phyloP scores from a whole-genome alignment of 2,329 filamentous ascomycete species.

The Cadophora luteo-olivacea region DNA sequence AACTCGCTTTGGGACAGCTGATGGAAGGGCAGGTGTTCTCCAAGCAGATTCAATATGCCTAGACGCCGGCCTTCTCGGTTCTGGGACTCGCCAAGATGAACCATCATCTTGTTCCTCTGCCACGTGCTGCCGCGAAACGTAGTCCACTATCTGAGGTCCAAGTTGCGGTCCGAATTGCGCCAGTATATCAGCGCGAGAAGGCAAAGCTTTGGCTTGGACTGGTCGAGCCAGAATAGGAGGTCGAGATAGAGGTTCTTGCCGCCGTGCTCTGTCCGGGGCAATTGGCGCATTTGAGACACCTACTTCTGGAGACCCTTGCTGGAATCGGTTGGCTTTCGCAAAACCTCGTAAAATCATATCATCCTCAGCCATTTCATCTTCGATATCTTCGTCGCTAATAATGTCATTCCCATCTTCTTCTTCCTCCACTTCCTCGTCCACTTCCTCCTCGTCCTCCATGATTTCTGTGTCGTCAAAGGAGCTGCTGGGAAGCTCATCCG shows the following conservation, averaged over 20 bases:
- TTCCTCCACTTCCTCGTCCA: slow-evolving; percentile 17
- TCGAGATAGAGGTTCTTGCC: slow-evolving; percentile 8
- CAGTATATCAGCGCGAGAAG: slow-evolving; percentile 40
- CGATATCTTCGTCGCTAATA: slow-evolving; percentile 40
- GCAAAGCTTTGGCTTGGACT: slow-evolving; percentile 25
- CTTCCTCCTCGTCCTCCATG: slow-evolving; percentile 41
- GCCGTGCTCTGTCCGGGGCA: slow-evolving; percentile 3
- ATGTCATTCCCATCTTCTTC: slow-evolving; percentile 31
- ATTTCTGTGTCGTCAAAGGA: slow-evolving; percentile 37
- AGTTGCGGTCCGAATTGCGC: slow-evolving; percentile 42
- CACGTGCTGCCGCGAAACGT: slow-evolving; percentile 37
- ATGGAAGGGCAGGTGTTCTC: slow-evolving; percentile 35
- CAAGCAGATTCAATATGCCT: slow-evolving; percentile 41
- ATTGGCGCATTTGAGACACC: slow-evolving; percentile 8
- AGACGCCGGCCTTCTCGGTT: slow-evolving; percentile 26
- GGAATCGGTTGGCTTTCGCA: slow-evolving; percentile 33
- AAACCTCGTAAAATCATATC: slow-evolving; percentile 44
- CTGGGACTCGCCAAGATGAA: slow-evolving; percentile 39
- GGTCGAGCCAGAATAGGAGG: slow-evolving; percentile 1
- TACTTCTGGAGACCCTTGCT: slow-evolving; percentile 30
- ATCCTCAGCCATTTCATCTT: slow-evolving; percentile 43
- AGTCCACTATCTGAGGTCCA: slow-evolving; percentile 40
- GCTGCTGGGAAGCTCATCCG: slow-evolving; percentile 27
- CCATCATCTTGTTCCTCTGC: slow-evolving; percentile 37
- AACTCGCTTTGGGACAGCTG: slow-evolving; percentile 24